Evolutionary conservation across 2,329 filamentous ascomycete genomes (phyloP).

Genomic region (Aspergillus sp.): DNA sequence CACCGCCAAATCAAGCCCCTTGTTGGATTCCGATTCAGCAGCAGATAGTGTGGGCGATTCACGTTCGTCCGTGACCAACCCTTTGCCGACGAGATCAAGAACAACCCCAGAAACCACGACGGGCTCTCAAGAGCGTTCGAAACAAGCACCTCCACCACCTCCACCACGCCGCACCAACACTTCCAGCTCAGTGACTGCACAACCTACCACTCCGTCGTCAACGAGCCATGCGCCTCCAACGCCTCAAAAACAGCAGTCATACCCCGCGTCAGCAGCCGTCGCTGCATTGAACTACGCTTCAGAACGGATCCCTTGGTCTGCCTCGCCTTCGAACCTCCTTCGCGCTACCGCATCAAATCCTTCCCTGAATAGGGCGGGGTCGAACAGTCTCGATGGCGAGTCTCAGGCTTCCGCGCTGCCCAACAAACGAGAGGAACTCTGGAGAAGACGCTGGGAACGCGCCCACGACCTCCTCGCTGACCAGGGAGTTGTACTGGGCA

Average conservation of each 20-base stretch:
- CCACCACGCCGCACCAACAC: conserved; percentile 33
- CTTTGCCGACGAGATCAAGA: conserved; percentile 25
- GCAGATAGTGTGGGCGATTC: background rate
- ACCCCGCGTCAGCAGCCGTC: conserved; percentile 18
- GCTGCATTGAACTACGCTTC: conserved; percentile 32
- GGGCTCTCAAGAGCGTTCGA: conserved; percentile 16
- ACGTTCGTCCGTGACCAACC: conserved; percentile 13
- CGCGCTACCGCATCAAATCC: conserved; percentile 23
- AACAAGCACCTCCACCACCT: conserved; percentile 27
- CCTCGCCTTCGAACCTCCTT: conserved; percentile 16
- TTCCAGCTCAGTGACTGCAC: conserved; percentile 19
- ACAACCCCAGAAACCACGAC: conserved; percentile 1
- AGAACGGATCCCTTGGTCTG: conserved; percentile 23
- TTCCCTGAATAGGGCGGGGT: conserved; percentile 16
- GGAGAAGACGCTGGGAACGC: conserved; percentile 47
- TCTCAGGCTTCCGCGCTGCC: conserved; percentile 27
- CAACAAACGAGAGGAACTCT: conserved; percentile 49
- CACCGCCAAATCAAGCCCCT: conserved; percentile 16
- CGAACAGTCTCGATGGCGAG: conserved; percentile 14
- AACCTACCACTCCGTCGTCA: conserved; percentile 10
- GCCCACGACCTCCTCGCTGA: conserved; percentile 42
- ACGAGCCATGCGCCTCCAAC: conserved; percentile 14
- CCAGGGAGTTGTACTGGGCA: conserved; percentile 42
- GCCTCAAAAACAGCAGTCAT: conserved; percentile 22
- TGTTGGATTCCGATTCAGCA: conserved; percentile 16